Evolutionary conservation across 139 green algal genomes (phyloP).

Genomic region (Chlamydomonas schloesseri): DNA sequence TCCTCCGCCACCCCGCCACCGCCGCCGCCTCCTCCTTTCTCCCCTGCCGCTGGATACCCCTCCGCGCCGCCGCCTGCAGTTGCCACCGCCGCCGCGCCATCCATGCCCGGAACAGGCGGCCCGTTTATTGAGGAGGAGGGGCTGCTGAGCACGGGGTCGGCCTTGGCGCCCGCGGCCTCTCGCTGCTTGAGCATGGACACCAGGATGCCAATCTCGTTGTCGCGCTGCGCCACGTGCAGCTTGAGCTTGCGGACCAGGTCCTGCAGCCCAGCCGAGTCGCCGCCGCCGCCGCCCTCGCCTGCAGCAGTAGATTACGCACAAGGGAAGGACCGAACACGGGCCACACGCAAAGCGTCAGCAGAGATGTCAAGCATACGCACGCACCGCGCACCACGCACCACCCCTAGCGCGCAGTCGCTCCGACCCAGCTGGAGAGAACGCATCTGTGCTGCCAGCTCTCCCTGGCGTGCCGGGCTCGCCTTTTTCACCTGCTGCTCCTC

Average conservation of each 20-base stretch:
- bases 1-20: slow-evolving; percentile 44
- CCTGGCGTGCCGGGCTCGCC: background rate
- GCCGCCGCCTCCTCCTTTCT: background rate
- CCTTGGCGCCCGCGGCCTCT: slow-evolving; percentile 15
- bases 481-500: background rate
- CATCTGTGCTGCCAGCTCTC: too few relatives aligned
- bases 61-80: background rate
- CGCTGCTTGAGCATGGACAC: slow-evolving; percentile 79
- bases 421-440: too few relatives aligned
- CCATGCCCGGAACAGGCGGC: background rate
- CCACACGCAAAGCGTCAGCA: too few relatives aligned
- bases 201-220: slow-evolving; percentile 90
- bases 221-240: slow-evolving; percentile 84
- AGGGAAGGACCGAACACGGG: too few relatives aligned
- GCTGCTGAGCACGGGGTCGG: background rate
- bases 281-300: slow-evolving; percentile 2
- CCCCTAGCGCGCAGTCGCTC: too few relatives aligned
- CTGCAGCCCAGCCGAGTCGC: slow-evolving; percentile 34
- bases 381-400: too few relatives aligned
- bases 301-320: too few relatives aligned
- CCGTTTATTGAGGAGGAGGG: background rate
- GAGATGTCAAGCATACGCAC: too few relatives aligned
- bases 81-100: background rate
- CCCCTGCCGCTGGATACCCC: too few relatives aligned
- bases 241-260: slow-evolving; percentile 79